A percentile compares a stretch with the other conserved stretches of the same genome.
These are phyloP conservation scores for Glaciozyma antarctica DNA, from an alignment of 768 basidiomycete genomes.

Conservation along the genomic window DNA sequence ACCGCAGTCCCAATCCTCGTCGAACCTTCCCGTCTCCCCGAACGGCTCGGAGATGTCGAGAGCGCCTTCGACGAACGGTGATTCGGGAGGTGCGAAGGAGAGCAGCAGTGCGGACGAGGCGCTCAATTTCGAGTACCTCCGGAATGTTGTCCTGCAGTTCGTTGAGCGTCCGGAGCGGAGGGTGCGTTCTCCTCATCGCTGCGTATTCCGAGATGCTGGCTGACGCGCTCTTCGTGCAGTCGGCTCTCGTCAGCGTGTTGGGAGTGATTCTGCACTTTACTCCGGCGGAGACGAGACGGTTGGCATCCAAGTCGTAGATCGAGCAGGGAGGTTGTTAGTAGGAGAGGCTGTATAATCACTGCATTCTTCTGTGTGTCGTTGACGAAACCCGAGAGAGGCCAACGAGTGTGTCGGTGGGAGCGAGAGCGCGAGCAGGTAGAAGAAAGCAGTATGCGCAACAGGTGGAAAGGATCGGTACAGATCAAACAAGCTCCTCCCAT, in stretches of 20 bases:
- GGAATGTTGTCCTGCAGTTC: slow-evolving; percentile 94
- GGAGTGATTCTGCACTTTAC: slow-evolving; percentile 90
- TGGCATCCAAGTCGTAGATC: slow-evolving; percentile 62
- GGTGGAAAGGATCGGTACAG: too few relatives aligned
- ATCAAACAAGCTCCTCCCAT: too few relatives aligned
- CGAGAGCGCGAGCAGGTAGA: too few relatives aligned
- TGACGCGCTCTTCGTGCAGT: slow-evolving; percentile 44
- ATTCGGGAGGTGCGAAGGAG: slow-evolving; percentile 10
- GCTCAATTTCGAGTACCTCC: slow-evolving; percentile 85
- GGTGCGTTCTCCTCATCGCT: slow-evolving; percentile 47
- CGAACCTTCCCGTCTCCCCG: neutral
- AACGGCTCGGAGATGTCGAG: neutral
- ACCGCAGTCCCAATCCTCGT: neutral
- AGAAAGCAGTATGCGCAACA: too few relatives aligned
- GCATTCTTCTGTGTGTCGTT: too few relatives aligned
- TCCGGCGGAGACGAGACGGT: slow-evolving; percentile 79
- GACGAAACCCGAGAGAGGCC: too few relatives aligned
- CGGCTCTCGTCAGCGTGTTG: slow-evolving; percentile 79
- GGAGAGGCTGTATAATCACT: too few relatives aligned
- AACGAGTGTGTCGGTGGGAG: too few relatives aligned
- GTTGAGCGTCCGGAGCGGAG: slow-evolving; percentile 98
- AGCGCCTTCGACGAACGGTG: neutral
- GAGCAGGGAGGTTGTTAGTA: neutral
- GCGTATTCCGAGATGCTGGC: neutral
- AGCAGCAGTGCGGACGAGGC: slow-evolving; percentile 57